phyloP scores from a whole-genome alignment of 352 stramenopile species.

The Poterioochromonas sp. region DNA sequence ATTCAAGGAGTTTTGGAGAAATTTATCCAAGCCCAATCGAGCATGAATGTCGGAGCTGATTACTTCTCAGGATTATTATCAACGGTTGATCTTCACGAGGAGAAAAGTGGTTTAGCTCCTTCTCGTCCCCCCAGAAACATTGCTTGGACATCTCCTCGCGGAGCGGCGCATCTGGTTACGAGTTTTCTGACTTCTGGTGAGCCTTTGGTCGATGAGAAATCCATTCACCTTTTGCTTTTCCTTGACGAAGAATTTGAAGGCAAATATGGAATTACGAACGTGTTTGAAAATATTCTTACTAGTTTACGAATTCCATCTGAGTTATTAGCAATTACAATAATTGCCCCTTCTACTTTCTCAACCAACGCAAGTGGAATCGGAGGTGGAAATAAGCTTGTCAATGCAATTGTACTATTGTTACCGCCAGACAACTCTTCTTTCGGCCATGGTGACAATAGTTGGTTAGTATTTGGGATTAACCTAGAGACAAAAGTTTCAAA shows the following conservation, averaged over 20 bases:
- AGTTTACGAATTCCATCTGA: slow-evolving; percentile 14
- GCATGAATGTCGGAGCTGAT: no score
- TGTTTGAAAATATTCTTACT: slow-evolving; percentile 18
- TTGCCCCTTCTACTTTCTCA: slow-evolving; percentile 11
- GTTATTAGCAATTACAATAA: slow-evolving; percentile 18
- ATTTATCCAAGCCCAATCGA: no score
- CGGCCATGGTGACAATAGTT: slow-evolving; percentile 10
- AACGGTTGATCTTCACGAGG: no score
- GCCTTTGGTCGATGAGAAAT: slow-evolving; percentile 11
- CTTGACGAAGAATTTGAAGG: slow-evolving; percentile 13
- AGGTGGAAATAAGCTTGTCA: slow-evolving; percentile 13
- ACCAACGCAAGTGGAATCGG: slow-evolving; percentile 8
- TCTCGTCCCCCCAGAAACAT: no score
- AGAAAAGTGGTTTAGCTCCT: no score
- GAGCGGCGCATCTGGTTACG: slow-evolving; percentile 7
- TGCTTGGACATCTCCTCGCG: no score
- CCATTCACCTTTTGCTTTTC: slow-evolving; percentile 13
- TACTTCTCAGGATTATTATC: no score
- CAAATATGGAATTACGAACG: slow-evolving; percentile 14
- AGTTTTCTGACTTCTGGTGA: slow-evolving; percentile 13
- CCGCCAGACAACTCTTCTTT: slow-evolving; percentile 10
- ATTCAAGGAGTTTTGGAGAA: no score
- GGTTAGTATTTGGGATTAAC: slow-evolving; percentile 14
- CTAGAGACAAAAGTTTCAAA: slow-evolving; percentile 15
- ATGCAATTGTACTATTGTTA: slow-evolving; percentile 17